Evolutionary conservation across 441 rosid species (phyloP), one percentile per base, ranked within the genome.

Genomic region (Euphorbia celastroides): DNA sequence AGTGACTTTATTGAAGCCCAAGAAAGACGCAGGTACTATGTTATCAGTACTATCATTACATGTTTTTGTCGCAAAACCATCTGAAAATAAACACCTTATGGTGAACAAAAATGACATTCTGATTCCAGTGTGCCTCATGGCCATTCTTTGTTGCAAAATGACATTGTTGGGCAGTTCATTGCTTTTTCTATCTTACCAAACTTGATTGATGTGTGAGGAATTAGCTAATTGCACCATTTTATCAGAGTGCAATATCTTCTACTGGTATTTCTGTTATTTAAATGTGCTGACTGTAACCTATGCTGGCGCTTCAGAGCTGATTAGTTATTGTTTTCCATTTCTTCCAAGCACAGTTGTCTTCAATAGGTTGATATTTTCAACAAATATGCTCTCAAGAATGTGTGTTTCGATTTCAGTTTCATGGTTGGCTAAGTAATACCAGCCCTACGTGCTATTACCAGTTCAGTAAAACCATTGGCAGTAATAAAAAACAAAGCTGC

Each of bases 1-100:
- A 78, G 88, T 72, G 84, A 84, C 71, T 94, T 92, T 80, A 70
- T 92, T 72, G 93, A 87, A 60, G 69, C 85, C 60, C 82, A 81
- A 70, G 97, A 94, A 70, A 88, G 77, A 74, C 84, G 86, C 82
- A 88, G 98, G 98, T 94, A 51, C 26, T 5, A 1, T 48, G 16
- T 51, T 51, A 20, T 19, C 56, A 19, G 26, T 51, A 20, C 19
- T 19, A 51, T 20, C 56, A 20, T 51, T 20, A 7, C 2, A 1
- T 10, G 16, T 44, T 44, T 44, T 44, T 51, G 22, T 20, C 22
- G 26, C 26, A 51, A 51, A 51, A 48, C 19, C 7, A 8, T 51
- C 22, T 26, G 26, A 51, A 51, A 51, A 51, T 8, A 19, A 19
- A 13, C 26, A 51, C 26, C 12, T 19, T 51, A 5, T 20, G n/a